A percentile compares a stretch with the other conserved stretches of the same genome.
phyloP scores from a whole-genome alignment of 2,329 filamentous ascomycete species.

The Blastomyces gilchristii region DNA sequence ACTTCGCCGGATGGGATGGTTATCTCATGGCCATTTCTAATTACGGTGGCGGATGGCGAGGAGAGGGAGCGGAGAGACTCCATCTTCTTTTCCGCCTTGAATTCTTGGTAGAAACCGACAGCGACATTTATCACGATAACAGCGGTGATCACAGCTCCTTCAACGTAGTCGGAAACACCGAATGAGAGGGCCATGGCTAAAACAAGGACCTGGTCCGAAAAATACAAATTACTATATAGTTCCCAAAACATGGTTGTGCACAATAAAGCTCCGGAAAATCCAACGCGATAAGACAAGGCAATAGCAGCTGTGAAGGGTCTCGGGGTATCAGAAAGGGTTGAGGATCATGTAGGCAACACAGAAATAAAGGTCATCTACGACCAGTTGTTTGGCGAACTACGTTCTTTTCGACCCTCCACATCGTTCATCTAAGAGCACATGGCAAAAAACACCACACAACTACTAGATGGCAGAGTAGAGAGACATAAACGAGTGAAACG shows the following conservation, averaged over 20 bases:
- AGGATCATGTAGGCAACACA: background rate
- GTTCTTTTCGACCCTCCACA: background rate
- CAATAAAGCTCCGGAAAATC: background rate
- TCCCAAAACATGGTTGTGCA: background rate
- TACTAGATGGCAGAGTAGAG: background rate
- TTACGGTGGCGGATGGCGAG: conserved; percentile 46
- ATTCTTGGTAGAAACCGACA: conserved; percentile 52
- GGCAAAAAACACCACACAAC: conserved; percentile 2
- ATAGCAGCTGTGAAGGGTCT: background rate
- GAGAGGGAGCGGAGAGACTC: conserved; percentile 46
- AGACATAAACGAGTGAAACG: background rate
- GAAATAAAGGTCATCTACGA: background rate
- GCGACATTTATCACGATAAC: conserved; percentile 49
- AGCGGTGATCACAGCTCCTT: conserved; percentile 50
- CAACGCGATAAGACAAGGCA: background rate
- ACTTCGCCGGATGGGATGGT: conserved; percentile 47
- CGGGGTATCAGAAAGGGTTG: background rate
- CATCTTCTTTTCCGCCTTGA: conserved; percentile 51
- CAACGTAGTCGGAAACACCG: conserved; percentile 47
- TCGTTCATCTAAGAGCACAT: background rate
- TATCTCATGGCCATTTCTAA: conserved; percentile 46
- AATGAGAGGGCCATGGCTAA: conserved; percentile 59
- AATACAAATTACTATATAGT: conserved; percentile 13
- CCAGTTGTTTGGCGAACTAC: conserved; percentile 3
- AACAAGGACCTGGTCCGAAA: conserved; percentile 51